A percentile compares a stretch with the other conserved stretches of the same genome.
Evolutionary conservation across 78 protist genomes (phyloP).

Genomic region (Monosiga brevicollis): DNA sequence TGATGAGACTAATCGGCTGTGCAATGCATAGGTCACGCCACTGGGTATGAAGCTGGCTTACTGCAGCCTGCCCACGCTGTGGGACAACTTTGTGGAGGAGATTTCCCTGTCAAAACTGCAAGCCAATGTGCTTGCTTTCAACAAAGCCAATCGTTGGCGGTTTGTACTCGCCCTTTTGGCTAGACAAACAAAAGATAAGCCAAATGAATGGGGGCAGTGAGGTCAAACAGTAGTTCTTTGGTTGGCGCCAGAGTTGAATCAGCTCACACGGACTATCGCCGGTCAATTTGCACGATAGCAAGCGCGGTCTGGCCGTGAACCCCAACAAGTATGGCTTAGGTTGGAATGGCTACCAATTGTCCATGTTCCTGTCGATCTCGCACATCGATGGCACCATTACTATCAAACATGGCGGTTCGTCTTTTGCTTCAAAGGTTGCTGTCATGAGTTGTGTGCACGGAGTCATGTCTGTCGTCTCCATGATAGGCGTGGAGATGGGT

Average conservation of each 20-base stretch:
- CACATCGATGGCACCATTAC: conserved; percentile 33
- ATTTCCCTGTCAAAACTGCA: not conserved
- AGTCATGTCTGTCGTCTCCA: no score
- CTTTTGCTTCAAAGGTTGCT: no score
- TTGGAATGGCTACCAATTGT: conserved; percentile 11
- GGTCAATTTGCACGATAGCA: not conserved
- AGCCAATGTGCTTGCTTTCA: conserved; percentile 25
- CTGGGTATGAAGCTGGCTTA: not conserved
- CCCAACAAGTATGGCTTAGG: conserved; percentile 44
- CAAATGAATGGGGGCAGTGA: no score
- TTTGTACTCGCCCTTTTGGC: no score
- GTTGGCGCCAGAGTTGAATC: no score
- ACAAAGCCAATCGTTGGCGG: conserved; percentile 21
- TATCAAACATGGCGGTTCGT: conserved; percentile 28
- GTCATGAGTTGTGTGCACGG: no score
- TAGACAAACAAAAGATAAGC: no score
- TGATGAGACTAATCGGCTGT: no score
- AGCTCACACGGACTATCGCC: not conserved
- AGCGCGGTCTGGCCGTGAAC: conserved; percentile 37
- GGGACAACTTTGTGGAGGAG: not conserved
- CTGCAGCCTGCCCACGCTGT: conserved; percentile 15
- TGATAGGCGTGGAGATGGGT: conserved; percentile 53
- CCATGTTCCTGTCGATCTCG: conserved; percentile 1
- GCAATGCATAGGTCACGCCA: no score
- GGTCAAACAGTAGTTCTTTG: no score